Base-by-base conservation (phyloP, 2,329 filamentous ascomycete genomes). In the Trichoderma oligosporum region DNA sequence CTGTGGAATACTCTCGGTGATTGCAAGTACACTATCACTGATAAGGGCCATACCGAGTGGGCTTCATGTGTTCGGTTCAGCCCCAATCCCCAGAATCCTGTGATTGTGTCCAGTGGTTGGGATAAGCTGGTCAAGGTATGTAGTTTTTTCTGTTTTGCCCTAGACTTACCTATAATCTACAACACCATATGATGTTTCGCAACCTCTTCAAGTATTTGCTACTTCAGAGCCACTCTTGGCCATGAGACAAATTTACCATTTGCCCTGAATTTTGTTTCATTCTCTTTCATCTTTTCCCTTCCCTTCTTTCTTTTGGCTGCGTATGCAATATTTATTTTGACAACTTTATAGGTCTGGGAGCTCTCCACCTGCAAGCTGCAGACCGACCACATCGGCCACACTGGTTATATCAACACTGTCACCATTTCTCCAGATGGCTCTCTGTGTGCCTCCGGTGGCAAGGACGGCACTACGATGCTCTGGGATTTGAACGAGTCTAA, bases 401-500 rank as follows among this genome's bases (percentile, higher is more conserved):
- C 91, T 70, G 94, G 94, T 74, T 97, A 97, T 87, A 97, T 94
- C 85, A 99, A 99, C 89, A 96, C 94, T 75, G 94, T 99, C 78
- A 99, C 94, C 81, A 97, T 99, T 86, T 97, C 94, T 70, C 94
- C 94, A 73, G 94, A 97, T 78, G 94, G 94, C 73, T 97, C 94
- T 62, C 92, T 99, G 73, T 97, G 94, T 83, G 94, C 94, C 65
- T 97, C 94, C 66, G 94, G 94, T 79, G 94, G 94, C 77, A 97
- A 99, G 88, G 94, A 99, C 80, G 94, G 94, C 78, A 97, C 93
- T 77, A 97, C 94, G 77, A 99, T 97, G 94, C 91, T 99, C 71
- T 99, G 94, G 94, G 94, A 97, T 78, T 87, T 99, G 72, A 99
- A 99, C 86, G 94, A 99, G 89, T 97, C 92, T 77, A 99, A 99